Evolutionary conservation across 208 protist genomes (phyloP), one percentile per base, ranked within the genome.

Genomic region (Leptomonas seymouri): DNA sequence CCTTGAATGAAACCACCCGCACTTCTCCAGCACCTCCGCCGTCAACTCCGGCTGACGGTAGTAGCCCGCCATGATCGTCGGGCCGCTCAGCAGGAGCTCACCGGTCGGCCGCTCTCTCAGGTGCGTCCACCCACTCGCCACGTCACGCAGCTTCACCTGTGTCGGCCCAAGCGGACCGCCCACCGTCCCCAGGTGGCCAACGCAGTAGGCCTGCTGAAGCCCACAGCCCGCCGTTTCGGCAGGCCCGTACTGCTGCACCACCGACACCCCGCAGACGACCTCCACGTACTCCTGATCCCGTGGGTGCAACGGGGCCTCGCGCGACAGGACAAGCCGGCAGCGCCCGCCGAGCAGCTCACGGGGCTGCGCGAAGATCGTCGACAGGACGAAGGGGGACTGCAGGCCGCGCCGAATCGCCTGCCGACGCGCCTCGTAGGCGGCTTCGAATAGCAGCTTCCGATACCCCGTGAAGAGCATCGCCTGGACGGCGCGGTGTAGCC

Each of bases 91-190:
- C 62, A 80, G 82, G 31, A 98, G 82, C 72, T 98, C 93, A 28
- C 87, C 88, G 14, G 86, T 80, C 21, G 87, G 86, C 0, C 84
- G 86, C 54, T 65, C 71, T 57, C 95, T 84, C 0, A 82, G 89
- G 79, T 94, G 87, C 60, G 81, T 85, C 73, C 90, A 93, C 23
- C 85, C 82, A n/a, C n/a, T n/a, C 4, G 91, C 87, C 2, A 91
- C 84, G 60, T 98, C 94, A 4, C 86, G 73, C 1, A 99, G 81
- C 76, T 93, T 93, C 46, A 99, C 39, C 77, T 99, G 74, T 75
- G 20, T 71, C 74, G 5, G 74, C 71, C 25, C 76, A n/a, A n/a
- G 60, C 44, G 84, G 15, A 67, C 95, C 88, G 2, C 89, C 80
- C 2, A 80, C 23, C 4, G 74, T 70, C 71, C 91, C 84, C 25